Evolutionary conservation across 148 eudicot genomes (phyloP).

Genomic region (Mesembryanthemum crystallinum): DNA sequence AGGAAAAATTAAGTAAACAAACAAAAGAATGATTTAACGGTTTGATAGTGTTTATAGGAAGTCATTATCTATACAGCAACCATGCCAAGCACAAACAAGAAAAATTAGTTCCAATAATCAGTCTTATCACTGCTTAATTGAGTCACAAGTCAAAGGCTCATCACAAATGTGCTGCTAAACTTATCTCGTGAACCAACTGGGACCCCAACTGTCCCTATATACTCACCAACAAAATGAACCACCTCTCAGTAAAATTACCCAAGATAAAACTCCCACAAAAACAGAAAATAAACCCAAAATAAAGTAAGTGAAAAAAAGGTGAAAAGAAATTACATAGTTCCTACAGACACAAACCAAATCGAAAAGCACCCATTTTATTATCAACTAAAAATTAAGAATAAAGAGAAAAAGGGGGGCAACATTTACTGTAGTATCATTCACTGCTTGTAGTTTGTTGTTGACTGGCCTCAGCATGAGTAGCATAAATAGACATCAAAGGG

Average conservation of each 20-base stretch:
- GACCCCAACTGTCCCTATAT: conserved; percentile 34
- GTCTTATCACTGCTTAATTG: conserved; percentile 2
- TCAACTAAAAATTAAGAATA: too few relatives aligned
- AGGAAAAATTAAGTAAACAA: neutral
- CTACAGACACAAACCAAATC: too few relatives aligned
- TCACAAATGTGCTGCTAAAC: conserved; percentile 35
- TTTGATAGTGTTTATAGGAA: neutral
- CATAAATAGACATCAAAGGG: conserved; percentile 41
- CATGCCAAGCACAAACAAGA: neutral
- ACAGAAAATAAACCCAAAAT: neutral
- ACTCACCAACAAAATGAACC: conserved; percentile 33
- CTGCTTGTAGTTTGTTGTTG: conserved; percentile 61
- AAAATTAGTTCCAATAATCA: neutral
- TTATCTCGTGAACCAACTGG: conserved; percentile 66
- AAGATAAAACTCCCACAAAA: neutral
- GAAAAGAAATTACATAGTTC: neutral
- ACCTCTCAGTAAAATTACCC: neutral
- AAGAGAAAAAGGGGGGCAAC: too few relatives aligned
- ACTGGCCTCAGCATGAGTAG: conserved; percentile 58
- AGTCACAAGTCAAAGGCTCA: conserved; percentile 29
- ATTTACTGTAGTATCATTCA: too few relatives aligned
- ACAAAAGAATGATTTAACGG: neutral
- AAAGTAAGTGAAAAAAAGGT: neutral
- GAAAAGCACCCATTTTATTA: too few relatives aligned
- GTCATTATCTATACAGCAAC: neutral